Evolutionary conservation across 2,329 filamentous ascomycete species (phyloP).

Genomic region (Penicillium sp.): DNA sequence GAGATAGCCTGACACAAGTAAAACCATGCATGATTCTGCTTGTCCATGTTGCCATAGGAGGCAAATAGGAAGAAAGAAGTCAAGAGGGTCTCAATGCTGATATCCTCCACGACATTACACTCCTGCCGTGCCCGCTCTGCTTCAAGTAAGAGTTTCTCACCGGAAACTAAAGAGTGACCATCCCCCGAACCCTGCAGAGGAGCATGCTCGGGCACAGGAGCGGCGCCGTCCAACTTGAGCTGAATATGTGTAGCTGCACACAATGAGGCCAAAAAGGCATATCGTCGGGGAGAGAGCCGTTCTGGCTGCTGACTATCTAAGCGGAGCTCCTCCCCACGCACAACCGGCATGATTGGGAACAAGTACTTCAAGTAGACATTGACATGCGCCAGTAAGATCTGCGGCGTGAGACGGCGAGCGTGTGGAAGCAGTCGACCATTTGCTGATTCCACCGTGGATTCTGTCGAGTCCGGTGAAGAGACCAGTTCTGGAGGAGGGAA

Average conservation of each 20-base stretch:
- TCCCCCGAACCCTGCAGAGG: slow-evolving; percentile 48
- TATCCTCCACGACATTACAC: slow-evolving; percentile 39
- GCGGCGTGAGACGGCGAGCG: slow-evolving; percentile 28
- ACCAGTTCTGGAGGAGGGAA: slow-evolving; percentile 30
- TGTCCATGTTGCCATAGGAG: slow-evolving; percentile 64
- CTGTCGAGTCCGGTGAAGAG: slow-evolving; percentile 33
- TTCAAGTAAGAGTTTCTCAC: slow-evolving; percentile 63
- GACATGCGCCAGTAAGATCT: slow-evolving; percentile 36
- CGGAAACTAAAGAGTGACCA: slow-evolving; percentile 56
- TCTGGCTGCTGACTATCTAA: slow-evolving; percentile 51
- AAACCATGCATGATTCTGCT: slow-evolving; percentile 73
- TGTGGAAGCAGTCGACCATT: slow-evolving; percentile 14
- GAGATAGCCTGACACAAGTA: slow-evolving; percentile 72
- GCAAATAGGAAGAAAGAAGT: slow-evolving; percentile 78
- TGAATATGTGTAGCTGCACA: slow-evolving; percentile 46
- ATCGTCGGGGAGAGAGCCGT: slow-evolving; percentile 34
- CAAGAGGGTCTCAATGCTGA: slow-evolving; percentile 44
- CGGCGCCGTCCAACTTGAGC: slow-evolving; percentile 36
- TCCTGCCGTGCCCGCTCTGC: slow-evolving; percentile 44
- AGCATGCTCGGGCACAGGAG: slow-evolving; percentile 20
- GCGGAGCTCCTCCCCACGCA: slow-evolving; percentile 34
- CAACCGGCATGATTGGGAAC: slow-evolving; percentile 44
- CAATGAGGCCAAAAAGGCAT: slow-evolving; percentile 40
- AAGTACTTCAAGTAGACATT: slow-evolving; percentile 42
- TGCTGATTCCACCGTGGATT: slow-evolving; percentile 28